Conservation (phyloP, 75 land plant species). For the Chamaecyparis obtusa region DNA sequence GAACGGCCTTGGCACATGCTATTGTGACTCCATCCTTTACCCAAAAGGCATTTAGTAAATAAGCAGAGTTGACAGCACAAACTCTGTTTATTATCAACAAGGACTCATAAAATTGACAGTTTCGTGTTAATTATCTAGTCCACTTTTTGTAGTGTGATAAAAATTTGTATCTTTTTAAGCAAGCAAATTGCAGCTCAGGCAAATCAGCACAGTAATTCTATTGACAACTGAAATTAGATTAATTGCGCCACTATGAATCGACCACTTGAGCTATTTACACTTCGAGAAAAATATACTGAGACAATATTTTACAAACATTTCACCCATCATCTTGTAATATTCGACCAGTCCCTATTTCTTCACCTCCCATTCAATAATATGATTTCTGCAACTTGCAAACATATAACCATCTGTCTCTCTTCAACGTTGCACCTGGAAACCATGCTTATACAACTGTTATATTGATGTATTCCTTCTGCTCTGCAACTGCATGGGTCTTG, state of each 20-base stretch:
- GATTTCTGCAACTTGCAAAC: not conserved
- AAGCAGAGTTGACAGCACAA: not conserved
- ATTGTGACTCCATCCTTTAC: not conserved
- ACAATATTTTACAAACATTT: conserved; percentile 1
- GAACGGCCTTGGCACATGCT: not conserved
- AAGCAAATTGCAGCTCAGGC: not conserved
- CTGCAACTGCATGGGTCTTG: not conserved
- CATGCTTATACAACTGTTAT: not conserved
- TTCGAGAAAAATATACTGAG: not conserved
- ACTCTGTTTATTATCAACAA: not conserved
- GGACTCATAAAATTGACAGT: not conserved
- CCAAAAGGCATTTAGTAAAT: not conserved
- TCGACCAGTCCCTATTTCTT: not conserved
- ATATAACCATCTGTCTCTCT: not conserved
- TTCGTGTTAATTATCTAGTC: not conserved
- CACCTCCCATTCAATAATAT: not conserved
- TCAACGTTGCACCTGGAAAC: not conserved
- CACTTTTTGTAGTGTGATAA: not conserved
- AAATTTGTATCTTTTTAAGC: not conserved
- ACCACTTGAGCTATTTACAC: not conserved
- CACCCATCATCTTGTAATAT: not conserved
- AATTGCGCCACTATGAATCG: not conserved
- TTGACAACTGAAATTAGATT: conserved; percentile 2
- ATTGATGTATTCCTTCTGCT: not conserved
- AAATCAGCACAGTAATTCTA: not conserved